Base-by-base conservation (phyloP, 176 grass and related monocot species). In the bread wheat (Triticum aestivum) region DNA sequence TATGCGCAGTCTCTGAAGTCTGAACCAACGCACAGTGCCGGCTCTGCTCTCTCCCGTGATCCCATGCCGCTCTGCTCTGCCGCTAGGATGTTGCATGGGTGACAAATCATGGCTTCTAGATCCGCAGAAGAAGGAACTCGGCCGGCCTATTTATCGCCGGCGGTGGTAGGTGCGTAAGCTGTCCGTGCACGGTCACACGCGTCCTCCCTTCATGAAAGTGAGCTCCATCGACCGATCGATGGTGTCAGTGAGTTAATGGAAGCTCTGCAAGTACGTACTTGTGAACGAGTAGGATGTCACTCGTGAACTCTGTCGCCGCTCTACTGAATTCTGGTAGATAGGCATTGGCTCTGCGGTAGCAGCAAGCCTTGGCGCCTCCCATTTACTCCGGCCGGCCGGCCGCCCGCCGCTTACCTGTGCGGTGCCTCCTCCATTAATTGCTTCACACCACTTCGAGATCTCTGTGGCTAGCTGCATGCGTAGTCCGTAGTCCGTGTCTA, bases 301-400 rank as follows among this genome's bases (percentile, higher is more conserved):
- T 0, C 65, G 34, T 70, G 67, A 70, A 21, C 34, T 70, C 67
- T 3, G 29, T 8, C 20, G 33, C 65, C 67, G 67, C 34, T 70
- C 34, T 68, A 68, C 0, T 34, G 12, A 38, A 69, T 18, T 12
- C 42, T 12, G 42, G 2, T 9, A 2, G 8, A n/a, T 24, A 52
- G 73, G 44, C 44, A 52, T 75, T 76, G 73, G 73, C 24, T 54
- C 73, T 32, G 73, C 73, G 26, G 73, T 54, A 27, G 73, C 45
- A 76, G 73, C 73, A 76, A 52, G 45, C 26, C 45, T 76, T 76
- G 73, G 45, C 45, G 14, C 73, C 13, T 6, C 26, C 71, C 73
- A 54, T 76, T 76, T 6, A 76, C 45, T 76, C 73, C 73, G 73
- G 44, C 71, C 23, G 21, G 39, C 71, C 39, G 39, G 4, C 42